phyloP scores from a whole-genome alignment of 495 filamentous ascomycete genomes.

The Delitschia confertaspora region DNA sequence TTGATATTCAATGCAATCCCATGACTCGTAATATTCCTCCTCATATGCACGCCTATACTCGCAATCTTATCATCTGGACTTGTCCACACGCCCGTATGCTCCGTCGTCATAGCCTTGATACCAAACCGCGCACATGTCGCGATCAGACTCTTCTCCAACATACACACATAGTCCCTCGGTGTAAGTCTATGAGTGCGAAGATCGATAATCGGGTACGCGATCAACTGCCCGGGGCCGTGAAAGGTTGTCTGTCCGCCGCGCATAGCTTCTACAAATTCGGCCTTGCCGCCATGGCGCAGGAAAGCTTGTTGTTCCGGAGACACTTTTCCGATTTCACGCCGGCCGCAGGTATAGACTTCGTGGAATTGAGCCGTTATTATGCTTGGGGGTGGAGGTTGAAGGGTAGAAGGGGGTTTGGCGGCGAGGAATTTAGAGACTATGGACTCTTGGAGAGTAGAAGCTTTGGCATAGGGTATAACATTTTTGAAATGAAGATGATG shows the following conservation, averaged over 20 bases:
- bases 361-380: constrained; percentile 76
- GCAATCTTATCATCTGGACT: constrained; percentile 57
- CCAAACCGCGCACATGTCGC: constrained; percentile 48
- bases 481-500: constrained; percentile 60
- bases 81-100: constrained; percentile 75
- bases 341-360: constrained; percentile 80
- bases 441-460: constrained; percentile 35
- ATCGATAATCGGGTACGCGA: constrained; percentile 81
- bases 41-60: constrained; percentile 79
- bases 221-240: constrained; percentile 87
- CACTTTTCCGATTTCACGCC: constrained; percentile 62
- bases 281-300: constrained; percentile 39
- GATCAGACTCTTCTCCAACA: constrained; percentile 69
- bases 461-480: constrained; percentile 40
- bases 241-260: constrained; percentile 91
- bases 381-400: constrained; percentile 48
- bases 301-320: constrained; percentile 37
- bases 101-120: constrained; percentile 53
- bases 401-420: constrained; percentile 36
- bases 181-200: constrained; percentile 48
- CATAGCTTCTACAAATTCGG: constrained; percentile 58
- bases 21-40: constrained; percentile 75
- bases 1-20: constrained; percentile 77
- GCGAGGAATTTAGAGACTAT: constrained; percentile 40
- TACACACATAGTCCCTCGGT: constrained; percentile 58